Evolutionary conservation across 2,329 filamentous ascomycete genomes (phyloP).

Genomic region (Trichoderma koningii): DNA sequence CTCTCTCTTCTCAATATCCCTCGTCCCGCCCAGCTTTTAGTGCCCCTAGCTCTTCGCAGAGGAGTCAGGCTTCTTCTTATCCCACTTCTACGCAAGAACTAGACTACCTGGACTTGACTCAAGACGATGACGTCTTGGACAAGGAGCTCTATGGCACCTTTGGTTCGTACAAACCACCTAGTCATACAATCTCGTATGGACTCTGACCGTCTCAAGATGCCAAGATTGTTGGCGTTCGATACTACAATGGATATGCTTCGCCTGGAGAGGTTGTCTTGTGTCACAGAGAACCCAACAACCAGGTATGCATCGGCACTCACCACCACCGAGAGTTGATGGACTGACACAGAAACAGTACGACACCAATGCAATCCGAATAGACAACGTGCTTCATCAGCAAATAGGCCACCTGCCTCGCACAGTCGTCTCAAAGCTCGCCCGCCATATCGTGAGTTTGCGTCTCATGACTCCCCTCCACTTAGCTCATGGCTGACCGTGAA

Average conservation of each 20-base stretch:
- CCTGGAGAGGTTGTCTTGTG: constrained; percentile 64
- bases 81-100: constrained; percentile 37
- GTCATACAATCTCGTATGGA: too few relatives aligned
- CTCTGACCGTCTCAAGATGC: constrained; percentile 38
- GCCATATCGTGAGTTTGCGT: constrained; percentile 60
- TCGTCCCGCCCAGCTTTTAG: constrained; percentile 13
- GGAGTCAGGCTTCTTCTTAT: background rate
- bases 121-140: constrained; percentile 47
- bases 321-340: background rate
- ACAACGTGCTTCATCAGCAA: constrained; percentile 73
- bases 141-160: constrained; percentile 53
- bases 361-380: constrained; percentile 72
- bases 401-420: constrained; percentile 76
- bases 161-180: constrained; percentile 36
- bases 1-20: constrained; percentile 27
- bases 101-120: constrained; percentile 48
- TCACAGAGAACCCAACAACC: constrained; percentile 66
- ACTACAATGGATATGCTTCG: constrained; percentile 64
- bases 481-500: background rate
- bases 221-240: constrained; percentile 57
- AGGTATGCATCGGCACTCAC: constrained; percentile 37
- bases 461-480: too few relatives aligned
- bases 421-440: constrained; percentile 70
- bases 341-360: constrained; percentile 55
- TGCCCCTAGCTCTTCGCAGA: constrained; percentile 29